phyloP scores from a whole-genome alignment of 257 asterid genomes.

The Haberlea rhodopensis region DNA sequence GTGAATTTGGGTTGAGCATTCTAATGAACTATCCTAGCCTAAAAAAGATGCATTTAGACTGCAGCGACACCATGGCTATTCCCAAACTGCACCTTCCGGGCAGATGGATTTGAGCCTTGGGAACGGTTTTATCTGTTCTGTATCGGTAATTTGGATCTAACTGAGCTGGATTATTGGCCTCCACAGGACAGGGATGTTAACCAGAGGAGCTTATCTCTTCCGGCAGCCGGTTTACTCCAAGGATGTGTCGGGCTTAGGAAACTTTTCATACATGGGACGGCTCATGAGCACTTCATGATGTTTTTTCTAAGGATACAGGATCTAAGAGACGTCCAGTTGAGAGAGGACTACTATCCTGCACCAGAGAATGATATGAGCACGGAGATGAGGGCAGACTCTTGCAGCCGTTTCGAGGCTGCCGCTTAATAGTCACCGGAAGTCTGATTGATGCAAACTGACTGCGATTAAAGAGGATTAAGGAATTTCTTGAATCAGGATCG shows the following conservation, averaged over 20 bases:
- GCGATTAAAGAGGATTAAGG: neutral
- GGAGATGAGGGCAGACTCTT: conserved; percentile 86
- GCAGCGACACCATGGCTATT: conserved; percentile 81
- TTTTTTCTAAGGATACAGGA: conserved; percentile 45
- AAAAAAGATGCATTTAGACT: conserved; percentile 72
- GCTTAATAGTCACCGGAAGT: conserved; percentile 58
- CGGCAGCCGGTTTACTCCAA: conserved; percentile 76
- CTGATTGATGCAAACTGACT: conserved; percentile 43
- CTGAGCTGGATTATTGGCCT: conserved; percentile 85
- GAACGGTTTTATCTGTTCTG: conserved; percentile 69
- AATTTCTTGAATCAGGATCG: neutral
- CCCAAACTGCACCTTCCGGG: conserved; percentile 86
- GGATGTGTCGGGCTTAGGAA: conserved; percentile 60
- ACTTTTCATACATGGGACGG: conserved; percentile 85
- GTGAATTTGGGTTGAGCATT: conserved; percentile 59
- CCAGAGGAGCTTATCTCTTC: conserved; percentile 74
- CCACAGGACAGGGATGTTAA: conserved; percentile 91
- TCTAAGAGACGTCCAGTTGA: conserved; percentile 77
- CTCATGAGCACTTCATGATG: conserved; percentile 84
- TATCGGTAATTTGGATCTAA: conserved; percentile 47
- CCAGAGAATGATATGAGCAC: conserved; percentile 98
- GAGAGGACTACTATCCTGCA: conserved; percentile 92
- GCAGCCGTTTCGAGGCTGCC: conserved; percentile 78
- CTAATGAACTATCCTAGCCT: conserved; percentile 54
- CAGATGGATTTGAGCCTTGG: conserved; percentile 96